Base-by-base conservation (phyloP, 1,139 yeast species). In the Diutina mesorugosa region DNA sequence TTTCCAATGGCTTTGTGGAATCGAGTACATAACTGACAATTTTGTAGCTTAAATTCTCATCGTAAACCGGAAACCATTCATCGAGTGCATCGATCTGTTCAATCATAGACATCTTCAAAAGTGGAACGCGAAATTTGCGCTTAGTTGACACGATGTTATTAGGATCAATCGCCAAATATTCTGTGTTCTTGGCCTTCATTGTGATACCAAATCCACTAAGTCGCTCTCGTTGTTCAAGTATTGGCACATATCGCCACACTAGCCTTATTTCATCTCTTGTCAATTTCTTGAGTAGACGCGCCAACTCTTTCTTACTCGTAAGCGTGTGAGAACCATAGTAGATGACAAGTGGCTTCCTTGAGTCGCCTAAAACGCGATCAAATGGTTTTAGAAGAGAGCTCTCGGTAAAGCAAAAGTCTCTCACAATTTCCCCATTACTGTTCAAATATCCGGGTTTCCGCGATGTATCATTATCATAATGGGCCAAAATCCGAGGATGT, bases 161-260 rank as follows among this genome's bases (percentile, higher is more conserved):
- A 5, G 54, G 29, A 14, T 41, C 54, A 26, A 51, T 21, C 7
- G 46, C 21, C 14, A 28, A 14, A 35, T n/a, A 51, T 26, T 52
- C 47, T 16, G 58, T 57, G 8, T 52, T 51, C n/a, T 51, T 54
- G 12, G 56, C 58, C 2, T 55, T 46, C 28, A 60, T 56, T 6
- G 57, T 54, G 6, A 79, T 84, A 1, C 90, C 95, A 66, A 81
- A 89, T 0, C 95, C 95, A 9, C 80, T 64, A 41, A 87, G 65
- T n/a, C 6, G 10, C 12, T 30, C 51, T 6, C 14, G 8, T 2
- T 8, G n/a, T 6, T 14, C 8, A 6, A 4, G 5, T 2, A 67
- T 56, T 0, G 83, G 81, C 7, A 81, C 74, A 62, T 89, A 85
- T 61, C 97, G 77, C 86, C 96, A 81, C 2, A 85, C 78, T 66